Evolutionary conservation across 2,329 filamentous ascomycete species (phyloP).

Genomic region (Ilyonectria robusta): DNA sequence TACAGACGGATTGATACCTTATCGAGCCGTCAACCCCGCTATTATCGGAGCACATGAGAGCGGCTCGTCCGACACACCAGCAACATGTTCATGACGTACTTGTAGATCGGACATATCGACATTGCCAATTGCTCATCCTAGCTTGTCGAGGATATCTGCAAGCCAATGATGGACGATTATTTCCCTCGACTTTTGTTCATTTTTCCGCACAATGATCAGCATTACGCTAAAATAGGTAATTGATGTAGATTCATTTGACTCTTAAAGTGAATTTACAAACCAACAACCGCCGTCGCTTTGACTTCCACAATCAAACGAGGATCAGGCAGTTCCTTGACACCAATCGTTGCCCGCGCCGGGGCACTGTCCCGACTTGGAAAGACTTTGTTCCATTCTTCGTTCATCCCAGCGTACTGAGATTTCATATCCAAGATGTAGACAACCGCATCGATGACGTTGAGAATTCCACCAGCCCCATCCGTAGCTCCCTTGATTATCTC

Average conservation of each 20-base stretch:
- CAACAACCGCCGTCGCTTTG: slow-evolving; percentile 39
- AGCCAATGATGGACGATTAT: no score
- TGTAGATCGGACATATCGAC: no score
- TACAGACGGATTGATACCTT: no score
- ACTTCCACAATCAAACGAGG: slow-evolving; percentile 52
- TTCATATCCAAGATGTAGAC: slow-evolving; percentile 60
- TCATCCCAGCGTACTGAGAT: slow-evolving; percentile 59
- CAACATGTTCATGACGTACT: no score
- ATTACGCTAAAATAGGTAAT: neutral
- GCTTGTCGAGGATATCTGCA: no score
- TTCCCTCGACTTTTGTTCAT: no score
- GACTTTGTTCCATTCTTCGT: slow-evolving; percentile 62
- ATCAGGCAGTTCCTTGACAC: slow-evolving; percentile 50
- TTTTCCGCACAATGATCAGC: neutral
- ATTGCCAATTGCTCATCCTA: no score
- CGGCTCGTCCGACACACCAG: no score
- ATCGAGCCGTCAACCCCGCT: no score
- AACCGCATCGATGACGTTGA: slow-evolving; percentile 57
- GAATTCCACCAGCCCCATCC: slow-evolving; percentile 52
- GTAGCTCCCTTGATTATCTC: slow-evolving; percentile 55
- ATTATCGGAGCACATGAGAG: no score
- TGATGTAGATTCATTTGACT: neutral
- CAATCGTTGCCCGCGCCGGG: slow-evolving; percentile 54
- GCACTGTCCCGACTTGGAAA: slow-evolving; percentile 54
- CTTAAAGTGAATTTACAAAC: neutral